Evolutionary conservation across 768 basidiomycete genomes (phyloP), one percentile per base, ranked within the genome.

Genomic region (Tylopilus plumbeoviolaceoides): DNA sequence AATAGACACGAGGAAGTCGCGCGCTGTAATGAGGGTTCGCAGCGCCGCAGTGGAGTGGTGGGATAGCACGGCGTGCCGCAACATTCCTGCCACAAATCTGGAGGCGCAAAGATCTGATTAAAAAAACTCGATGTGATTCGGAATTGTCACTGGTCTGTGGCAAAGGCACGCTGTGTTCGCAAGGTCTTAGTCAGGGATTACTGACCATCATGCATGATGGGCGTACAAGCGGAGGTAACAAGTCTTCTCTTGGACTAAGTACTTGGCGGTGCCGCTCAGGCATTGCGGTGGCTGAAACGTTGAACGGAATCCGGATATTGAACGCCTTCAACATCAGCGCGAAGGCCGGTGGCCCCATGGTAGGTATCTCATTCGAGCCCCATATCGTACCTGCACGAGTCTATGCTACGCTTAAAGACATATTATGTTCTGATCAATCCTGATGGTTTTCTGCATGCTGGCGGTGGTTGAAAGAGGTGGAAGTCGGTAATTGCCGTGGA

Each of bases 401-500:
- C 17, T 9, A 38, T 10, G 38, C n/a, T n/a, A 17, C n/a, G 38
- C 36, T 17, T 3, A 36, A 17, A 36, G 35, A 36, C 35, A 36
- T 5, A 4, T 7, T 15, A 12, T 15, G 35, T 17, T n/a, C n/a
- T n/a, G n/a, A n/a, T n/a, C n/a, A n/a, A n/a, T n/a, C n/a, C n/a
- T n/a, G n/a, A n/a, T n/a, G 23, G 2, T 23, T 23, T 23, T 23
- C 23, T 23, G 23, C 23, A 23, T 23, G 23, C 23, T 23, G 23
- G 23, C 5, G 23, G 23, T 23, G 4, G n/a, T n/a, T n/a, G n/a
- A n/a, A n/a, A n/a, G 23, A 23, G 23, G 23, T 23, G 21, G 5
- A 7, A 40, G 3, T 7, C 60, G 60, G 62, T 20, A 59, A 51
- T 43, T 55, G 54, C 63, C 62, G 57, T 18, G 41, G 44, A 15